Evolutionary conservation across 2,329 filamentous ascomycete species (phyloP), one percentile per base, ranked within the genome.

Genomic region (Leptographium wingfieldii): DNA sequence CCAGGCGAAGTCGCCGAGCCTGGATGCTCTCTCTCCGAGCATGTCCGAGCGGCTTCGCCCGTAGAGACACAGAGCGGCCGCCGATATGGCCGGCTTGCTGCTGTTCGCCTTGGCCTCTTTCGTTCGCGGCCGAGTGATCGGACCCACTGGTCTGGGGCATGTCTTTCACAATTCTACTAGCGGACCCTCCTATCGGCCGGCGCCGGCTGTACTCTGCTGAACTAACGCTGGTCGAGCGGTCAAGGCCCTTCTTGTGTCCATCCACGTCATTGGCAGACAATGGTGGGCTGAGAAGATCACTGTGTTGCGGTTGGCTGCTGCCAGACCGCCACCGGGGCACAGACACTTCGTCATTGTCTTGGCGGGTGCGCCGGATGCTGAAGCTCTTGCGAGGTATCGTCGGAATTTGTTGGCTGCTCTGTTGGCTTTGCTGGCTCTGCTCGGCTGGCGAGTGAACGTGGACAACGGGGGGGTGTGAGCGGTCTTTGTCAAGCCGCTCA

Each of bases 1-100:
- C 71, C 11, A 89, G 81, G 58, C 84, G 82, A 59, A 85, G 81
- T 58, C 92, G 84, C 60, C 92, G 83, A 54, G 88, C 89, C 73
- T 96, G 92, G 59, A 96, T 95, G 70, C 91, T 96, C 71, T 96
- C 92, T 62, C 90, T 82, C 48, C 92, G 83, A 53, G 90, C 89
- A 70, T 97, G 92, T 2, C 92, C 90, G 27, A 96, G 80, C 4
- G 91, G 95, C 72, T 94, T 94, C 10, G 92, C 86, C 63, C 92
- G 83, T 68, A 83, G 80, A 6, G 87, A 84, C 25, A 86, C 80
- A 2, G 81, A 80, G 57, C 82, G 80, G 43, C 80, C 59, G 31
- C 61, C 58, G 33, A 63, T 76, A 31, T 52, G 49, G 61, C 80
- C 78, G 0, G 77, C 67, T 14, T 75, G 76, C 60, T 70, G 76